Base-by-base conservation (phyloP, 768 basidiomycete species). In the Serendipita indica region DNA sequence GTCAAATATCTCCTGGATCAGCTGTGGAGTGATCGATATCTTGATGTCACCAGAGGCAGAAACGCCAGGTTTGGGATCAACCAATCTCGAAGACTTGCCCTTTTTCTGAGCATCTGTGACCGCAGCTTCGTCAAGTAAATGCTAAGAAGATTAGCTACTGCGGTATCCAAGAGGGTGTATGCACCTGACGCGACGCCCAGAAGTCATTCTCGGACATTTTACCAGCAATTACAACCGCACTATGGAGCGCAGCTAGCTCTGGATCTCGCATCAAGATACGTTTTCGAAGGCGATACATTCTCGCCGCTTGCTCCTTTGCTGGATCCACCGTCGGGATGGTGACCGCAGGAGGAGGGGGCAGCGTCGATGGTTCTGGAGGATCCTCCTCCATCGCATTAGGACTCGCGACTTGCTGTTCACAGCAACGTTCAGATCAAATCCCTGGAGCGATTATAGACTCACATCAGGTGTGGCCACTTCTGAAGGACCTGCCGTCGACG, bases 1-100 rank as follows among this genome's bases (percentile, higher is more conserved):
- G 63, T 98, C 92, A 65, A 99, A 99, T 52, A 98, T 91, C 66
- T 98, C 94, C 65, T 89, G 83, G 33, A 94, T 86, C 43, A 97
- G 77, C 69, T 92, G 89, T 14, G 87, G 87, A 2, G 91, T 93
- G 49, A 94, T 84, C 62, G 84, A 80, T 62, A 92, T 89, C 69
- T 89, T 93, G 67, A 86, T 79, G 70, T 93, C 88, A 16, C 88
- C 89, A 22, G 81, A 79, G 61, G 89, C 86, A 16, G 84, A 80
- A 1, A 88, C 82, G 66, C 89, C 84, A 3, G 89, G 88, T 37
- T 88, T 83, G 3, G 89, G 89, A 65, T 92, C 90, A 18, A 92
- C 89, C 25, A 93, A 77, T 64, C 87, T 83, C 35, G 86, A 88
- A 0, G 86, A 75, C 68, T 84, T 86, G n/a, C 89, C 90, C 61